phyloP scores from a whole-genome alignment of 148 eudicot genomes.

The Amaranthus palmeri region DNA sequence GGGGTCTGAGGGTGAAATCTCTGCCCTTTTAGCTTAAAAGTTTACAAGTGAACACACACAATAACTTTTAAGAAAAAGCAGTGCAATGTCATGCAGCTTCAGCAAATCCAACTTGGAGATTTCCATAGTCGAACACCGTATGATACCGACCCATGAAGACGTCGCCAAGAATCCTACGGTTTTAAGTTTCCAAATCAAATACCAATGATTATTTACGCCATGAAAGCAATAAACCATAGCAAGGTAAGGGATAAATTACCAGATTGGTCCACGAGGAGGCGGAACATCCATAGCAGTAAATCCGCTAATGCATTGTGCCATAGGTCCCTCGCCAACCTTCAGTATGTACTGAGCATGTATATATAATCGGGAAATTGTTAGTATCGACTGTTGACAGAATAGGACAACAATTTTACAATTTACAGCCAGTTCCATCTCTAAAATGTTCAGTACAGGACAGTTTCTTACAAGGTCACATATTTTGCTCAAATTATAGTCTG shows the following conservation, averaged over 20 bases:
- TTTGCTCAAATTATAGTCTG: too few species aligned
- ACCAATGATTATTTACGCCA: not conserved
- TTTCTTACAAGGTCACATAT: too few species aligned
- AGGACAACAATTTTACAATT: too few species aligned
- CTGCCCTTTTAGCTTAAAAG: not conserved
- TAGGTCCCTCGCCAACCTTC: slow-evolving; percentile 72
- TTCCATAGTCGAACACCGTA: slow-evolving; percentile 77
- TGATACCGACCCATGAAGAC: slow-evolving; percentile 92
- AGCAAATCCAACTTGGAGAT: slow-evolving; percentile 72
- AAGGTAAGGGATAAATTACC: slow-evolving; percentile 35
- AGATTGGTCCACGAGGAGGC: slow-evolving; percentile 93
- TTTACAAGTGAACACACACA: not conserved
- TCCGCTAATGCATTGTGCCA: slow-evolving; percentile 87
- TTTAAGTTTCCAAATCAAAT: slow-evolving; percentile 1
- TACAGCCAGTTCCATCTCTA: too few species aligned
- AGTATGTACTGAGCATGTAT: slow-evolving; percentile 58
- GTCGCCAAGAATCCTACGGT: slow-evolving; percentile 85
- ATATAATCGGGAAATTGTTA: not conserved
- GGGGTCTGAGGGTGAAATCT: not conserved
- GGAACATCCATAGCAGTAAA: slow-evolving; percentile 75
- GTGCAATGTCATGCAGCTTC: slow-evolving; percentile 53
- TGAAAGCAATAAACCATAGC: not conserved
- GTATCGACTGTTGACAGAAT: not conserved
- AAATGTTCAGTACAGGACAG: too few species aligned
- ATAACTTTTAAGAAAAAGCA: not conserved